Evolutionary conservation across 2,329 filamentous ascomycete species (phyloP).

Genomic region (Eurotiales sp.): DNA sequence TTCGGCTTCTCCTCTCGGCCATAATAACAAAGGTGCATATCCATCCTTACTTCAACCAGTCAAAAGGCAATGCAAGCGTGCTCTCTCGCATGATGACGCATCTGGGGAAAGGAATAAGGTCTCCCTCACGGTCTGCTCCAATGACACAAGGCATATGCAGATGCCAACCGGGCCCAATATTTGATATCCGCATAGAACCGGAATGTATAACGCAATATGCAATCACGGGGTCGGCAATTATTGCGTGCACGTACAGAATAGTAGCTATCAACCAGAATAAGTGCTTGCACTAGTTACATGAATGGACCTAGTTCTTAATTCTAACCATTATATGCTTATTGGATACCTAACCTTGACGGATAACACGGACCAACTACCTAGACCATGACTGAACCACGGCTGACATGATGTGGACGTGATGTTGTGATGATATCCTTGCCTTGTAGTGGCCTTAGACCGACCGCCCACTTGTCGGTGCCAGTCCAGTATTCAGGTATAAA

Average conservation of each 20-base stretch:
- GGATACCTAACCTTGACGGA: neutral
- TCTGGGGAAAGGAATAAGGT: neutral
- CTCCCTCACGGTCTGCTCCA: neutral
- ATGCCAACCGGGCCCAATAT: neutral
- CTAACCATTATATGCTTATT: neutral
- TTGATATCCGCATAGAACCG: neutral
- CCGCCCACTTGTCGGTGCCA: neutral
- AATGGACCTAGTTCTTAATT: too few relatives aligned
- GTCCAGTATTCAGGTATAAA: too few relatives aligned
- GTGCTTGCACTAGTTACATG: too few relatives aligned
- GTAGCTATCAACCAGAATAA: too few relatives aligned
- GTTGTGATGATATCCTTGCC: slow-evolving; percentile 7
- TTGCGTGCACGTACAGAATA: neutral
- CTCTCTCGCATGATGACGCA: slow-evolving; percentile 8
- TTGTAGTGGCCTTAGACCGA: neutral
- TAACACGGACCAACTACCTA: neutral
- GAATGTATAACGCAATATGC: neutral
- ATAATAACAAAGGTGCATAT: too few relatives aligned
- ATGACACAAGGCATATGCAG: too few relatives aligned
- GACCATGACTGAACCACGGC: neutral
- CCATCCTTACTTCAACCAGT: too few relatives aligned
- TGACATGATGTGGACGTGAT: slow-evolving; percentile 1
- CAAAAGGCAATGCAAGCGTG: too few relatives aligned
- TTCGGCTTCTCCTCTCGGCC: too few relatives aligned
- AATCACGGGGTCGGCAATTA: neutral